phyloP scores from a whole-genome alignment of 1,284 basidiomycete species.

The Trichosporon sp. region DNA sequence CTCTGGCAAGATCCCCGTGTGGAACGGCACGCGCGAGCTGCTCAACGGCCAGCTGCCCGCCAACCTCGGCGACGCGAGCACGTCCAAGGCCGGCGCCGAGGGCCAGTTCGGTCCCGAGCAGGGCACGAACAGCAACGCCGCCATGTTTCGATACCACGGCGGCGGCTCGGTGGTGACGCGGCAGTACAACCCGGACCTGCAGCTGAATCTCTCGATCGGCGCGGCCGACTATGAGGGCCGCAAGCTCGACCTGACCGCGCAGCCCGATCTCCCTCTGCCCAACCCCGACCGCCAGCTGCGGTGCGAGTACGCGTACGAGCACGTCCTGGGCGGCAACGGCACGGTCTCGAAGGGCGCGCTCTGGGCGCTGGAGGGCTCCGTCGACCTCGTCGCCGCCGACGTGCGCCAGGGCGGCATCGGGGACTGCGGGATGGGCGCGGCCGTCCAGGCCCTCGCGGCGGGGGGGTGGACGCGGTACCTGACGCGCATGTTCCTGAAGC shows the following conservation, averaged over 20 bases:
- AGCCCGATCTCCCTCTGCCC: conserved; percentile 14
- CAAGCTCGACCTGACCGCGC: not conserved
- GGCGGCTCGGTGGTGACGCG: not conserved
- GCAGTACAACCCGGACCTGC: not conserved
- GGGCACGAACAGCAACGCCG: conserved; percentile 28
- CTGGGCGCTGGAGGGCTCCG: conserved; percentile 37
- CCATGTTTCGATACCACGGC: not conserved
- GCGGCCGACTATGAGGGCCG: not conserved
- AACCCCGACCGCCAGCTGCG: conserved; percentile 8
- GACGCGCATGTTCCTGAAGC: conserved; percentile 23
- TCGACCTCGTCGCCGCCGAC: conserved; percentile 34
- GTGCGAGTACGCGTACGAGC: conserved; percentile 31
- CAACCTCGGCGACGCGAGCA: not conserved
- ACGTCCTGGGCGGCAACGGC: conserved; percentile 33
- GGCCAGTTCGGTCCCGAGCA: conserved; percentile 18
- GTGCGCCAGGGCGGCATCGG: conserved; percentile 34
- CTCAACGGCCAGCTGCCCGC: conserved; percentile 23
- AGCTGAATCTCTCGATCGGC: not conserved
- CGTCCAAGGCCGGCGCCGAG: conserved; percentile 24
- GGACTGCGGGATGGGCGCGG: conserved; percentile 36
- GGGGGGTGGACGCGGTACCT: conserved; percentile 31
- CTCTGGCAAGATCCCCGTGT: conserved; percentile 18
- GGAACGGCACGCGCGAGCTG: conserved; percentile 20
- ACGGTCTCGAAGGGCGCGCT: conserved; percentile 27
- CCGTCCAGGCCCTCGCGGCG: conserved; percentile 28